Evolutionary conservation across 257 asterid genomes (phyloP), one percentile per base, ranked within the genome.

Genomic region (Henckelia pumila): DNA sequence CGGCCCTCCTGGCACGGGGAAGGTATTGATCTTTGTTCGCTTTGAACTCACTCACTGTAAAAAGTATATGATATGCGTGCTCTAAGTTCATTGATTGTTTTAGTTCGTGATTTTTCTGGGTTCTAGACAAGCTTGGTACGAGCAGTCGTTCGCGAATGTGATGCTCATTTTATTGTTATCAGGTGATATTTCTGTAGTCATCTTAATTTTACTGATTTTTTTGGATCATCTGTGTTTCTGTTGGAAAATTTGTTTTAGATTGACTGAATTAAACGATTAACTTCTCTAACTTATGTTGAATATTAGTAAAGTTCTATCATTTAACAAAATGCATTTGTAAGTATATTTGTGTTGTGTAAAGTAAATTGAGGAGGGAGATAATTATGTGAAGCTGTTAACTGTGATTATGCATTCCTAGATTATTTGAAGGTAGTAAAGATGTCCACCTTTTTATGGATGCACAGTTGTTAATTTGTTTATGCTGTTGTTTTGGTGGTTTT

Each of bases 1-100:
- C 59, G 97, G 99, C 26, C 99, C 99, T 44, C 90, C 97, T 0
- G 99, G 99, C 64, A 90, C 99, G 17, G 99, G 99, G 66, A 93
- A 93, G 97, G 98, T 91, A 78, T 68, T 63, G 7, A 62, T 17
- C 59, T 11, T 55, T 79, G 33, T n/a, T 69, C 2, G 6, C 33
- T 14, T 24, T 24, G 21, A 13, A 29, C 57, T 1, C 10, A 28
- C 56, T 26, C 25, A 3, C 5, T 26, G 29, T 30, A 23, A 26
- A 26, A 37, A 2, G 56, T 19, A 26, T 65, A 21, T 21, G 21
- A 30, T 59, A 56, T 64, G 29, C 56, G 63, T 22, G 28, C 60
- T 71, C 13, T 14, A 40, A 8, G 44, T 75, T 67, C 14, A 40
- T 53, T 57, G 20, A 5, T 55, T 33, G 66, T 26, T 58, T 47